Evolutionary conservation across 495 filamentous ascomycete genomes (phyloP).

Genomic region (Pyrenula aspistea): DNA sequence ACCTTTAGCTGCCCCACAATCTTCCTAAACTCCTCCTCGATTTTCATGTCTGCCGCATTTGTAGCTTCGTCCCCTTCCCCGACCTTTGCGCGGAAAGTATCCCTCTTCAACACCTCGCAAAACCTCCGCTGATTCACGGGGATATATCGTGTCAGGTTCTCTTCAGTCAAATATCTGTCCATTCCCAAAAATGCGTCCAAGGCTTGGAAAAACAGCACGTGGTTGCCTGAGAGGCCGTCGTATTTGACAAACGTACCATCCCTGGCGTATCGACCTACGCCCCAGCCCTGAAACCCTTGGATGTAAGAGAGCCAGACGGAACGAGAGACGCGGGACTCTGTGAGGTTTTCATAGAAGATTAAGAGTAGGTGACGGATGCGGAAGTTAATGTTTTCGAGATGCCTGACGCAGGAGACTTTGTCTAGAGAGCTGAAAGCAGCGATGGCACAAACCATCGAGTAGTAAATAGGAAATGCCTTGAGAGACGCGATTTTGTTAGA

Average conservation of each 20-base stretch:
- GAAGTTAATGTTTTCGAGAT: too few species aligned
- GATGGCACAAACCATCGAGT: too few species aligned
- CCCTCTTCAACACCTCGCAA: conserved; percentile 11
- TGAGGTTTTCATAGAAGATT: conserved; percentile 17
- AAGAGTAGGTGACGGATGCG: conserved; percentile 14
- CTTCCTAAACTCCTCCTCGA: conserved; percentile 16
- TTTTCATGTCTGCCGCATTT: conserved; percentile 12
- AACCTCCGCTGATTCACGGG: conserved; percentile 20
- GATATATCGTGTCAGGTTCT: conserved; percentile 15
- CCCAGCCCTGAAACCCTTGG: conserved; percentile 33
- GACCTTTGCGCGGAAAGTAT: conserved; percentile 10
- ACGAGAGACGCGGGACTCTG: conserved; percentile 12
- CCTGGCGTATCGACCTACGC: conserved; percentile 14
- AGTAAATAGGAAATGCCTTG: too few species aligned
- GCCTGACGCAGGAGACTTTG: too few species aligned
- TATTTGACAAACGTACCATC: conserved; percentile 21
- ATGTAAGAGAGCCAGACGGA: conserved; percentile 24
- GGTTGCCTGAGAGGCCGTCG: conserved; percentile 31
- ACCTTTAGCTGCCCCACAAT: conserved; percentile 25
- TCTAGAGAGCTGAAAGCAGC: too few species aligned
- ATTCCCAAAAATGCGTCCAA: conserved; percentile 31
- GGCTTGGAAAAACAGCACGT: conserved; percentile 27
- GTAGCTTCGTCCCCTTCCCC: conserved; percentile 1
- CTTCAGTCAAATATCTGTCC: conserved; percentile 20
- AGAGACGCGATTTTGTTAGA: too few species aligned